Evolutionary conservation across 768 basidiomycete genomes (phyloP).

Genomic region (Leccinum barrowsii): DNA sequence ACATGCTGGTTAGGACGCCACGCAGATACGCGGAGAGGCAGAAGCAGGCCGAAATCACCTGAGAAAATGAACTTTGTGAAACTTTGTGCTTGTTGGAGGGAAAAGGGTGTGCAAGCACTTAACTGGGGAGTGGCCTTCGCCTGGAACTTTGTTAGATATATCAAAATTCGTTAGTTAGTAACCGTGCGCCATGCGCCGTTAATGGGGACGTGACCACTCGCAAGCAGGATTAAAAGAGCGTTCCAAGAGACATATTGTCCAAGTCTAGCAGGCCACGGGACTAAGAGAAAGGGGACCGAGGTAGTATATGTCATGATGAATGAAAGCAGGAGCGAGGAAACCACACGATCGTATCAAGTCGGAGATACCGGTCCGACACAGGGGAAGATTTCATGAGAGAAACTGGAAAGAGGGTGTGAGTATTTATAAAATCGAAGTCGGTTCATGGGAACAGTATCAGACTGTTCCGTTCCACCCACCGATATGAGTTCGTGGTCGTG

Average conservation of each 20-base stretch:
- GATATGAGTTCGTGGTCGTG: neutral
- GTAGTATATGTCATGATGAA: neutral
- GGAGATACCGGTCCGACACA: neutral
- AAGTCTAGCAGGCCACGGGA: neutral
- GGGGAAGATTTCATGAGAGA: neutral
- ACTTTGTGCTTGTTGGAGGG: neutral
- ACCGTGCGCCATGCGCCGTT: neutral
- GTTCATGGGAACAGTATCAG: neutral
- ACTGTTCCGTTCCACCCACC: neutral
- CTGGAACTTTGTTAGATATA: neutral
- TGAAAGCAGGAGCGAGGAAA: neutral
- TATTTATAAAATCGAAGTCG: neutral
- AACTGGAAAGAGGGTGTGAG: neutral
- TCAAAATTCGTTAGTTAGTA: neutral
- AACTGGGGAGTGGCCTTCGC: neutral
- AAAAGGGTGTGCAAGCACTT: neutral
- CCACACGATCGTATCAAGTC: neutral
- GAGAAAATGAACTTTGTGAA: neutral
- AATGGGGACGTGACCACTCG: neutral
- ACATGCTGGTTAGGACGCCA: neutral
- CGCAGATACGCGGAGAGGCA: neutral
- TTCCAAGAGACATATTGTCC: neutral
- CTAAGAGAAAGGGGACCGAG: neutral
- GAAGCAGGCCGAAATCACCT: neutral
- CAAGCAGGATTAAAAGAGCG: neutral